Percentiles rank a stretch among this genome's conserved stretches.
phyloP scores from a whole-genome alignment of 179 eudicot species.

The Silene coronaria region DNA sequence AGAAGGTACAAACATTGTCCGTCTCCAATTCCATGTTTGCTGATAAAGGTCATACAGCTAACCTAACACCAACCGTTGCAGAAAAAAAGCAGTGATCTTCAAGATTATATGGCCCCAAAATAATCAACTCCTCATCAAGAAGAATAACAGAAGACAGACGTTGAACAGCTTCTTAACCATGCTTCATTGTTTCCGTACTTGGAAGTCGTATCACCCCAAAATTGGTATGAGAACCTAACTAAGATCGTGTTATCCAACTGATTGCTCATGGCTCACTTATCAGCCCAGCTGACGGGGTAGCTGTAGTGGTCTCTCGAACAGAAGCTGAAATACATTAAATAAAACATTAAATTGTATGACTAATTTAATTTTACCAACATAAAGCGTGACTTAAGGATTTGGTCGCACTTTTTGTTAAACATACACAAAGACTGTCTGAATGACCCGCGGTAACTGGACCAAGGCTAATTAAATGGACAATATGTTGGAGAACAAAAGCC shows the following conservation, averaged over 20 bases:
- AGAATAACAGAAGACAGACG: neutral
- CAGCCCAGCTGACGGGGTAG: neutral
- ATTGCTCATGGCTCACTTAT: slow-evolving; percentile 29
- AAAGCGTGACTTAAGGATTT: slow-evolving; percentile 13
- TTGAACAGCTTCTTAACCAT: neutral
- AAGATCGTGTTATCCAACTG: neutral
- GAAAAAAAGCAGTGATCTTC: neutral
- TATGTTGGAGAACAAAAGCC: neutral
- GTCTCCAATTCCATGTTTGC: too few species aligned
- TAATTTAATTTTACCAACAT: too few species aligned
- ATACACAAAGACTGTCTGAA: neutral
- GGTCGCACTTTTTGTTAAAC: slow-evolving; percentile 1
- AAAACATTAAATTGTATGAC: too few species aligned
- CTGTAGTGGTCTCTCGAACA: slow-evolving; percentile 29
- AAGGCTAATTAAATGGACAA: neutral
- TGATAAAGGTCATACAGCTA: neutral
- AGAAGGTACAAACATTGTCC: too few species aligned
- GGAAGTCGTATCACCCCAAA: neutral
- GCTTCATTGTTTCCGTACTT: neutral
- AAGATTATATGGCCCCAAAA: neutral
- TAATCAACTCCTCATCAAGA: neutral
- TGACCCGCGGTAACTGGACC: neutral
- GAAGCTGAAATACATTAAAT: slow-evolving; percentile 24
- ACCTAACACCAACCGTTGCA: neutral
- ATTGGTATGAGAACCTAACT: neutral